phyloP scores from a whole-genome alignment of 768 basidiomycete genomes.

The Collybia nuda region DNA sequence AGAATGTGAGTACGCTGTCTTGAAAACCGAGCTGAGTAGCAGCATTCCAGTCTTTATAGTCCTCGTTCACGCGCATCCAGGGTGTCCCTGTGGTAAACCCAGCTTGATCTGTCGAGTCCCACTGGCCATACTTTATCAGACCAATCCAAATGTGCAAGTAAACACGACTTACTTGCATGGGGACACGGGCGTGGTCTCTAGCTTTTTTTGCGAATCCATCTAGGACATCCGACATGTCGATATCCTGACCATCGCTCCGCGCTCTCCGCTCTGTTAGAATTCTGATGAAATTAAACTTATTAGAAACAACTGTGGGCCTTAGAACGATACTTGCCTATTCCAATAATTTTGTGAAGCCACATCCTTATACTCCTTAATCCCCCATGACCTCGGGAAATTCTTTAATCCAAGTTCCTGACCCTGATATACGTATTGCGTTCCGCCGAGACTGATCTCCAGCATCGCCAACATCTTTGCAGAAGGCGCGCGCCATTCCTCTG shows the following conservation, averaged over 20 bases:
- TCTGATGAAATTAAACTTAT: conserved; percentile 22
- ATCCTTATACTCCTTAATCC: conserved; percentile 73
- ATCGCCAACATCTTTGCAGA: conserved; percentile 68
- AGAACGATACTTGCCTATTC: conserved; percentile 38
- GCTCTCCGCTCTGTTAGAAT: conserved; percentile 35
- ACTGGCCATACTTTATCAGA: conserved; percentile 34
- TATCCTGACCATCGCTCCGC: conserved; percentile 32
- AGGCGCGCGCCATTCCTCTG: conserved; percentile 49
- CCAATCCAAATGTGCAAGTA: not conserved
- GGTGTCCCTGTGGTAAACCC: conserved; percentile 67
- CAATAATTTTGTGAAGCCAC: conserved; percentile 62
- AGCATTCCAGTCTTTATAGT: conserved; percentile 60
- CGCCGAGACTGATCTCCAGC: conserved; percentile 58
- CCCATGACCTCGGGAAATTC: conserved; percentile 64
- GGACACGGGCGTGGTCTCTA: conserved; percentile 69
- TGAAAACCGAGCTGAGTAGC: conserved; percentile 42
- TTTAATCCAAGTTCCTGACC: conserved; percentile 72
- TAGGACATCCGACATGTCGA: conserved; percentile 63
- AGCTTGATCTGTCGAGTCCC: conserved; percentile 52
- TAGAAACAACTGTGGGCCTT: not conserved
- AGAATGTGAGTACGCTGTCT: conserved; percentile 59
- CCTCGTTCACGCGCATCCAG: conserved; percentile 78
- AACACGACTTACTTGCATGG: conserved; percentile 55
- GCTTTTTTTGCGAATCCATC: conserved; percentile 60
- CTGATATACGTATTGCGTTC: conserved; percentile 76